These are phyloP conservation scores for Umbelopsis sp. DNA, from an alignment of 371 early-diverging fungal genomes.

Conservation along the genomic window DNA sequence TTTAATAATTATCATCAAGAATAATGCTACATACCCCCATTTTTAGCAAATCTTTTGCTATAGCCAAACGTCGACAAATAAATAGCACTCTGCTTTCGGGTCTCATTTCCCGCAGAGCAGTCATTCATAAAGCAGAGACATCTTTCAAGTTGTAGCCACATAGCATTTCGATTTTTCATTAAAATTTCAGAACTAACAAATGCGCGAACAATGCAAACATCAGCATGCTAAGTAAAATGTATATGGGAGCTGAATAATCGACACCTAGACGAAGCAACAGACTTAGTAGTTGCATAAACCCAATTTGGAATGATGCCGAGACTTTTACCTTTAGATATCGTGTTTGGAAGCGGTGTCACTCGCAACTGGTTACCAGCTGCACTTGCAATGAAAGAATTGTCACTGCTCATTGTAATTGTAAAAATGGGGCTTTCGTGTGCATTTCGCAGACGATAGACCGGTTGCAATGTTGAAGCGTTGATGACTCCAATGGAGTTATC, in stretches of 20 bases:
- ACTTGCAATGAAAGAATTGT: background rate
- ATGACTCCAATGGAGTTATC: constrained; percentile 60
- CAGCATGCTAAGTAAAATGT: constrained; percentile 9
- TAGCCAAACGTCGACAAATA: background rate
- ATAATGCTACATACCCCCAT: too few species aligned
- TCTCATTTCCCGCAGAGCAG: too few species aligned
- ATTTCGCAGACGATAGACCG: background rate
- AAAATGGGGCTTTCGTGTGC: background rate
- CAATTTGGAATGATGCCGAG: too few species aligned
- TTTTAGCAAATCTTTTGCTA: background rate
- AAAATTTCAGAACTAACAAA: constrained; percentile 7
- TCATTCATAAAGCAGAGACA: background rate
- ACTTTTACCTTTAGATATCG: background rate
- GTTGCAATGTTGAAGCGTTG: constrained; percentile 54
- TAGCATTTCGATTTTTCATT: too few species aligned
- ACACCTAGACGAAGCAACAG: background rate
- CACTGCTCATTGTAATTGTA: background rate
- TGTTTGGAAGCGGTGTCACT: background rate
- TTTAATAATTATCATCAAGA: too few species aligned
- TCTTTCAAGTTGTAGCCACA: background rate
- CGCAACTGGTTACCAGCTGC: constrained; percentile 9
- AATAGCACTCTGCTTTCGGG: background rate
- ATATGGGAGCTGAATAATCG: constrained; percentile 1
- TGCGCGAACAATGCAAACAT: constrained; percentile 12
- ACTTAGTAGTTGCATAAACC: too few species aligned